Evolutionary conservation across 495 filamentous ascomycete species (phyloP).

Genomic region (Annulohypoxylon bovei): DNA sequence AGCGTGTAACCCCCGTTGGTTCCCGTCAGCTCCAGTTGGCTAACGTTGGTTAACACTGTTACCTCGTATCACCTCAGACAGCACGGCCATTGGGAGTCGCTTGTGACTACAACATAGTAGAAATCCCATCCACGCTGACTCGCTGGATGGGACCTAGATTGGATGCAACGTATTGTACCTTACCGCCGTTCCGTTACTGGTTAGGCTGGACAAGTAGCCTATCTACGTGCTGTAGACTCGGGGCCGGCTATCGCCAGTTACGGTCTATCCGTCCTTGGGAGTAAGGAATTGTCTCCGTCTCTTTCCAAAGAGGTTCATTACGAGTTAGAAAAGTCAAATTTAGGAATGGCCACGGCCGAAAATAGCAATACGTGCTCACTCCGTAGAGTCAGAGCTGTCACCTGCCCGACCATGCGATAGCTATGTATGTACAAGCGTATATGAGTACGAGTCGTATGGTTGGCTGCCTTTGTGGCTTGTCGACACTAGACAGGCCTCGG

Average conservation of each 20-base stretch:
- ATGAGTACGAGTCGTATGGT: constrained; percentile 33
- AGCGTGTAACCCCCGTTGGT: constrained; percentile 18
- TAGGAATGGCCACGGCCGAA: constrained; percentile 11
- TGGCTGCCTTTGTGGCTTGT: constrained; percentile 38
- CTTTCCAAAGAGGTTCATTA: constrained; percentile 23
- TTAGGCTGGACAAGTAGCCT: constrained; percentile 28
- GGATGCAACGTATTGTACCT: constrained; percentile 39
- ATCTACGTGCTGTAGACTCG: constrained; percentile 1
- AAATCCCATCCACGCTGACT: constrained; percentile 7
- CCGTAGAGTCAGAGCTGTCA: constrained; percentile 15
- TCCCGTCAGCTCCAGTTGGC: not conserved
- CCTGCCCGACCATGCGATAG: constrained; percentile 19
- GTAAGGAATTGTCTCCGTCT: not conserved
- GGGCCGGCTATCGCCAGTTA: constrained; percentile 8
- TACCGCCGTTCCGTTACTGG: constrained; percentile 22
- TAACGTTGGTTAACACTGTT: constrained; percentile 27
- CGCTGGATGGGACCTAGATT: constrained; percentile 19
- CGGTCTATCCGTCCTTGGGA: not conserved
- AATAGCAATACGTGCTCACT: constrained; percentile 13
- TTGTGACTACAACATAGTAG: constrained; percentile 8
- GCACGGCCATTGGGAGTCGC: constrained; percentile 15
- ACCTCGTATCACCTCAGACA: constrained; percentile 36
- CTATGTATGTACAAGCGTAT: constrained; percentile 17
- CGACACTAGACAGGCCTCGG: constrained; percentile 32
- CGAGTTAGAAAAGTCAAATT: constrained; percentile 21